phyloP scores from a whole-genome alignment of 495 filamentous ascomycete species.

The Penicillium turbatum region DNA sequence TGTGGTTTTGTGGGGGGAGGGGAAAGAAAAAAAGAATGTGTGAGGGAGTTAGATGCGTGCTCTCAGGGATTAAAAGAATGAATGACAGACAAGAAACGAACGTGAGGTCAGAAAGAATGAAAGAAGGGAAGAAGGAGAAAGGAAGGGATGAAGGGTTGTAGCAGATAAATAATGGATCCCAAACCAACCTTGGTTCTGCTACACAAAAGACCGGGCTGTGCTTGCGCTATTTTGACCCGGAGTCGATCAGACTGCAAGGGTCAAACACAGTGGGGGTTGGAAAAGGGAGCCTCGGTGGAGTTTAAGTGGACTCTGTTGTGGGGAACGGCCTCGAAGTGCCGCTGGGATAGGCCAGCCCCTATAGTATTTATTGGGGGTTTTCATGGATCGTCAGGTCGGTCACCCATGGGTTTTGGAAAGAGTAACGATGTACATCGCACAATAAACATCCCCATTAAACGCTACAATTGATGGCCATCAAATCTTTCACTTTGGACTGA shows the following conservation, averaged over 20 bases:
- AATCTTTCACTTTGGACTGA: background rate
- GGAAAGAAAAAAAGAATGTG: slow-evolving; percentile 11
- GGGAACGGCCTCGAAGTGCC: background rate
- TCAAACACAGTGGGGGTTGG: background rate
- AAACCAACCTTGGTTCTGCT: background rate
- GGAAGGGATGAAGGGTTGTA: slow-evolving; percentile 25
- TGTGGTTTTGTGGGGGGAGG: background rate
- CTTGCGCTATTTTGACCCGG: slow-evolving; percentile 5
- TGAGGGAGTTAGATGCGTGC: slow-evolving; percentile 12
- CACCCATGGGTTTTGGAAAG: background rate
- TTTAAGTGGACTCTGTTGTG: background rate
- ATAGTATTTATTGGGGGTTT: background rate
- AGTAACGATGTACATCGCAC: background rate
- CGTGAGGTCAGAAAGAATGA: slow-evolving; percentile 17
- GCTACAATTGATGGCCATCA: background rate
- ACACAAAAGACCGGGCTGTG: slow-evolving; percentile 1
- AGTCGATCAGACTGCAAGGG: slow-evolving; percentile 18
- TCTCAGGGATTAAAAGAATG: slow-evolving; percentile 8
- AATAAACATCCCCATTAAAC: background rate
- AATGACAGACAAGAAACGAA: slow-evolving; percentile 25
- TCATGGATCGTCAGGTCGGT: background rate
- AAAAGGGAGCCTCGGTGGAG: too few species aligned
- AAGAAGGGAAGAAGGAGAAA: slow-evolving; percentile 24
- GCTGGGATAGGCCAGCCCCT: background rate
- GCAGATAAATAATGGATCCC: background rate